Evolutionary conservation across 1,284 basidiomycete species (phyloP).

Genomic region (Malassezia sympodialis): DNA sequence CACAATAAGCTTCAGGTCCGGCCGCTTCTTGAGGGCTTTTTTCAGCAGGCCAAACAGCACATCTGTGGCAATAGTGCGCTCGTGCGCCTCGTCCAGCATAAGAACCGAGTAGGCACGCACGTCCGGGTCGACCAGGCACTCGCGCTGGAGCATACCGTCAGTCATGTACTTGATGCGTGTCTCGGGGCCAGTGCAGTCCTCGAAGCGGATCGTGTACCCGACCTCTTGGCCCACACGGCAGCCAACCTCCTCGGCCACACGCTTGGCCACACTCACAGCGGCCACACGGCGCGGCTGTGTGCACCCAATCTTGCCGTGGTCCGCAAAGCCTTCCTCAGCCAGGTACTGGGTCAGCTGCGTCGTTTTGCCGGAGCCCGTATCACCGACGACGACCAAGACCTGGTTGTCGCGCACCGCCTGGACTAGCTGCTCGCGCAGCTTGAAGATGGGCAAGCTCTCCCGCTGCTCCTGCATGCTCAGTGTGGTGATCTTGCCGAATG

Average conservation of each 20-base stretch:
- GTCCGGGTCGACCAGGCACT: conserved; percentile 89
- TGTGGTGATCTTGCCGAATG: conserved; percentile 81
- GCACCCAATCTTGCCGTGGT: conserved; percentile 81
- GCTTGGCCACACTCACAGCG: conserved; percentile 97
- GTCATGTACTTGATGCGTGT: conserved; percentile 99
- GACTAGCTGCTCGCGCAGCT: conserved; percentile 80
- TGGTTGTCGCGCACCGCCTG: conserved; percentile 91
- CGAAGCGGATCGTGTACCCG: conserved; percentile 96
- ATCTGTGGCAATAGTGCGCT: conserved; percentile 93
- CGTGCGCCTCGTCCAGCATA: conserved; percentile 98
- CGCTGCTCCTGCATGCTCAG: conserved; percentile 90
- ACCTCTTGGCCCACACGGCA: conserved; percentile 93
- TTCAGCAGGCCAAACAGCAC: conserved; percentile 92
- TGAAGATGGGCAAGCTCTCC: conserved; percentile 83
- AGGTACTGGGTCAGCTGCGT: conserved; percentile 83
- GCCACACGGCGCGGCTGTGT: conserved; percentile 97
- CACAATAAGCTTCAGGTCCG: conserved; percentile 93
- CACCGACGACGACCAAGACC: conserved; percentile 83
- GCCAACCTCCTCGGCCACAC: conserved; percentile 93
- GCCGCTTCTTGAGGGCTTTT: conserved; percentile 84
- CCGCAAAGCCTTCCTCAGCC: conserved; percentile 76
- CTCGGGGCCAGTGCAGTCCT: conserved; percentile 94
- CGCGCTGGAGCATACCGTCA: conserved; percentile 95
- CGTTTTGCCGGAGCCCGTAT: conserved; percentile 86
- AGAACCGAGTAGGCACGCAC: conserved; percentile 84